A percentile compares a stretch with the other conserved stretches of the same genome.
phyloP scores from a whole-genome alignment of 192 early-diverging fungal genomes.

The Cetraspora pellucida region DNA sequence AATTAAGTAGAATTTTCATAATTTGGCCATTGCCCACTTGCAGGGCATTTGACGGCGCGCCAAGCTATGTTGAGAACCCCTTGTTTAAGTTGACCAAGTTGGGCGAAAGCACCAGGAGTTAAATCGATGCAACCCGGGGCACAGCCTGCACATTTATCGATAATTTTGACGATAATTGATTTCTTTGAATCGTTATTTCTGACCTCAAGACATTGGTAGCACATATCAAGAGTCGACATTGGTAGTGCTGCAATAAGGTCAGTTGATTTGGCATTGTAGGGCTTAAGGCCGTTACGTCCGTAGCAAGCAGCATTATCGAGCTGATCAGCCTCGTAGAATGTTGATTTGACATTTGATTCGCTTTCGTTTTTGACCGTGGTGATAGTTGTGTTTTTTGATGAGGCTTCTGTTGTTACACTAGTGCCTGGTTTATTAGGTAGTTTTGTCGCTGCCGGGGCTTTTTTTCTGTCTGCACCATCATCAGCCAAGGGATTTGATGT shows the following conservation, averaged over 20 bases:
- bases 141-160: constrained; percentile 40
- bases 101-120: constrained; percentile 27
- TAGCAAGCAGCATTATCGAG: constrained; percentile 50
- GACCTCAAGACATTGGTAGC: constrained; percentile 1
- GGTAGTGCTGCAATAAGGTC: constrained; percentile 45
- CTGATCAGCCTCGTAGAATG: constrained; percentile 36
- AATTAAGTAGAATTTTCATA: too few species aligned
- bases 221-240: neutral
- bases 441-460: too few species aligned
- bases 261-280: constrained; percentile 37
- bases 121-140: constrained; percentile 33
- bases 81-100: constrained; percentile 11
- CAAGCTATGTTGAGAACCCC: neutral
- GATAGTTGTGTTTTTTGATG: too few species aligned
- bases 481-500: too few species aligned
- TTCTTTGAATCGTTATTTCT: neutral
- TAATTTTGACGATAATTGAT: constrained; percentile 35
- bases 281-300: constrained; percentile 40
- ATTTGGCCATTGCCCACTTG: neutral
- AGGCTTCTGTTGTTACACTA: too few species aligned
- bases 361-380: too few species aligned
- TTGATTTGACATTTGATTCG: neutral
- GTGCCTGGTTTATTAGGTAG: too few species aligned
- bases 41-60: neutral
- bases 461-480: too few species aligned